These are phyloP conservation scores for Fusarium globosum DNA, from an alignment of 2,329 filamentous ascomycete genomes.

Conservation along the genomic window DNA sequence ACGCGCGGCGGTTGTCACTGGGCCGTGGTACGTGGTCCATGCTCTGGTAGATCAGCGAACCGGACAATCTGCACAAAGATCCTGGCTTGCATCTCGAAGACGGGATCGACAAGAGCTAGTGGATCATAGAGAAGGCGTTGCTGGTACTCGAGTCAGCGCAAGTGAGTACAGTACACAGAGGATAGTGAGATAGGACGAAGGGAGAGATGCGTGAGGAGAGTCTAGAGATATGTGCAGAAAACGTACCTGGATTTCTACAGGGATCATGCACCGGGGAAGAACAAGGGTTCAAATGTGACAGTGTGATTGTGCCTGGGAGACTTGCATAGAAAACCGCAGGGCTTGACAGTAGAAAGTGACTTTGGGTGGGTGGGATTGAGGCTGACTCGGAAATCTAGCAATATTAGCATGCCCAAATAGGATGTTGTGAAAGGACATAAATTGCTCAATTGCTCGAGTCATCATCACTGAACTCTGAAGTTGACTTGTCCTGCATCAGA, in stretches of 20 bases:
- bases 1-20: slow-evolving; percentile 24
- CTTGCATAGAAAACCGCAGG: slow-evolving; percentile 28
- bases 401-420: not conserved
- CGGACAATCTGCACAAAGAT: slow-evolving; percentile 28
- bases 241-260: not conserved
- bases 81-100: slow-evolving; percentile 10
- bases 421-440: slow-evolving; percentile 4
- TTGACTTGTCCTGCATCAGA: not conserved
- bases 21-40: slow-evolving; percentile 27
- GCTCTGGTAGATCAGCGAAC: slow-evolving; percentile 33
- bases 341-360: slow-evolving; percentile 19
- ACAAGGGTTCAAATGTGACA: slow-evolving; percentile 34
- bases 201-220: not conserved
- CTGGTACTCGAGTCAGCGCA: slow-evolving; percentile 23
- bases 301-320: slow-evolving; percentile 34
- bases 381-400: slow-evolving; percentile 29
- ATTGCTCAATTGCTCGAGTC: slow-evolving; percentile 4
- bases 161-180: not conserved
- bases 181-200: not conserved
- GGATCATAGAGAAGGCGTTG: slow-evolving; percentile 15
- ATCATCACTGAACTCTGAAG: not conserved
- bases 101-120: slow-evolving; percentile 35
- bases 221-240: not conserved
- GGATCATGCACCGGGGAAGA: slow-evolving; percentile 28
- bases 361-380: slow-evolving; percentile 27